Conservation (phyloP, 2,329 filamentous ascomycete species). For the Diaporthe destruens region DNA sequence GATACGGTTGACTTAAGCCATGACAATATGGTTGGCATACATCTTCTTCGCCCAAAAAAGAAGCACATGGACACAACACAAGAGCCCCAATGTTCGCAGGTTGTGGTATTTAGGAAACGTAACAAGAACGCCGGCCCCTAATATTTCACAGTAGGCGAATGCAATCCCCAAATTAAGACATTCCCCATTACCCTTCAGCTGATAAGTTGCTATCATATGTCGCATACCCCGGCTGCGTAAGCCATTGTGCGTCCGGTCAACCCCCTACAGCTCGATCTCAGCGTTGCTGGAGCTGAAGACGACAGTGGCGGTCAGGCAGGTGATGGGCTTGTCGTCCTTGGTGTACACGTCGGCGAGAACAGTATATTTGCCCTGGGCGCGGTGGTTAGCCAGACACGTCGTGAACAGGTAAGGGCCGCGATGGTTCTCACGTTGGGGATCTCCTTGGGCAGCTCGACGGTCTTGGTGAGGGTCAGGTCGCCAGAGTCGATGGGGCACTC, state of each 20-base stretch:
- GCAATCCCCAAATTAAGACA: conserved; percentile 34
- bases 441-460: conserved; percentile 84
- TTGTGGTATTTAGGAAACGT: conserved; percentile 35
- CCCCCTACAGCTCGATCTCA: conserved; percentile 39
- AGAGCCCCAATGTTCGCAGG: conserved; percentile 12
- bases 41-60: conserved; percentile 17
- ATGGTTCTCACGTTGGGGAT: conserved; percentile 82
- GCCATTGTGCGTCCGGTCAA: background rate
- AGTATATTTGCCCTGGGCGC: conserved; percentile 82
- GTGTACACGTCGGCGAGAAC: conserved; percentile 89
- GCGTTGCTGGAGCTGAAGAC: conserved; percentile 62
- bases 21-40: conserved; percentile 1
- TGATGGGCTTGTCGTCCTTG: conserved; percentile 79
- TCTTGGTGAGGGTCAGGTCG: conserved; percentile 78
- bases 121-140: conserved; percentile 40
- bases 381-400: conserved; percentile 10
- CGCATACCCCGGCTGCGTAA: background rate
- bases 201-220: conserved; percentile 18
- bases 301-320: conserved; percentile 85
- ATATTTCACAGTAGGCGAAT: conserved; percentile 37
- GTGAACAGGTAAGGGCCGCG: conserved; percentile 43
- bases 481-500: conserved; percentile 90
- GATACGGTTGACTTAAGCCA: background rate
- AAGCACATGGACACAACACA: conserved; percentile 19
- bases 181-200: conserved; percentile 23